Base-by-base conservation (phyloP, 225 moss, liverwort and hornwort genomes). In the Pseudoscleropodium purum region DNA sequence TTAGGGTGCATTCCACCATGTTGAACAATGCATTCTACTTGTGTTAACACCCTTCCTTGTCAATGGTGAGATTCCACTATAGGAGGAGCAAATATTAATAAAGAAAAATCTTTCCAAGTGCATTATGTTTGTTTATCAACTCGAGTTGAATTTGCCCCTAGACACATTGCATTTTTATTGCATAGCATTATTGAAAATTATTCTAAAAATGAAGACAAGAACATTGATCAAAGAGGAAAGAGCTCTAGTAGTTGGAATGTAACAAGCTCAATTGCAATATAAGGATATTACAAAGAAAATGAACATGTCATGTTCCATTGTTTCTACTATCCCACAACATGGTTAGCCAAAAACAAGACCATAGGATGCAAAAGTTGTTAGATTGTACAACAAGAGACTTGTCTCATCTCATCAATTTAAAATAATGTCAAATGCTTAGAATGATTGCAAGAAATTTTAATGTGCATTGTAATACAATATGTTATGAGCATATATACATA, bases 321-420 rank as follows among this genome's bases (percentile, higher is more conserved):
- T 47, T 45, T 30, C 30, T 18, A 74, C 6, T 45, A 10, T 73
- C 10, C 4, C 7, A 29, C 29, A 10, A 73, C 4, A 1, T 59
- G 59, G 10, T 59, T 10, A 59, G 0, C 7, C 23, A 4, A 18
- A 75, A 31, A 18, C 11, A 4, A 2, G 7, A 59, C 11, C 11
- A 47, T 47, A 31, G 3, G 4, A 1, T 2, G 11, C 0, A 47
- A 1, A 47, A 75, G 2, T 75, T 47, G 11, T 47, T 31, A 49
- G 11, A 49, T 18, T 19, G 4, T 75, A 19, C 20, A 31, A 33
- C 13, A 1, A 19, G 4, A 75, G 18, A 47, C 18, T 47, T 18
- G 4, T 41, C 18, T 45, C 0, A 2, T 69, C 23, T n/a, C 0
- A 0, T 13, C 12, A 23, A 69, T n/a, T 4, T 47, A 15, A 8